Conservation (phyloP, 1,284 basidiomycete genomes). For the Ustilago trichophora region DNA sequence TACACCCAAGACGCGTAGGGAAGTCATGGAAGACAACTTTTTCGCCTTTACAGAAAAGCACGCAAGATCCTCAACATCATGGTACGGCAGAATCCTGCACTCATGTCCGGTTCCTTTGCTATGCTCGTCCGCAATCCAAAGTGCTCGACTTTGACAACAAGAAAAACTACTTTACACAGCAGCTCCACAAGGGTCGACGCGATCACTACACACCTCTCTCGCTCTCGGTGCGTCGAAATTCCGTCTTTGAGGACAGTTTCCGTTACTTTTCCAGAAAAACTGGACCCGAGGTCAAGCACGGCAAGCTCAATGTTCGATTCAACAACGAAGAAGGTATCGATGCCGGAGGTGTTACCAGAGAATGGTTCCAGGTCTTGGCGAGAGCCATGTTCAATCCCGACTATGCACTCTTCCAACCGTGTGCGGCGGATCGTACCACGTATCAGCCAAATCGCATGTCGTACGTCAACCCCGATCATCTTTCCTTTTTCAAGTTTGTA, state of each 20-base stretch:
- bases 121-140: slow-evolving; percentile 93
- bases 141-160: slow-evolving; percentile 99
- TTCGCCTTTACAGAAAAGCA: slow-evolving; percentile 93
- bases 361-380: slow-evolving; percentile 98
- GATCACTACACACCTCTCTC: slow-evolving; percentile 86
- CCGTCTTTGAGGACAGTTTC: slow-evolving; percentile 98
- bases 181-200: slow-evolving; percentile 82
- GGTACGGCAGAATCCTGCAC: slow-evolving; percentile 95
- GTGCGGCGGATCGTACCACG: slow-evolving; percentile 81
- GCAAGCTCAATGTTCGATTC: slow-evolving; percentile 95
- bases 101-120: slow-evolving; percentile 98
- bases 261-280: slow-evolving; percentile 86
- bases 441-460: slow-evolving; percentile 98
- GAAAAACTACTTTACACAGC: slow-evolving; percentile 96
- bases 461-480: slow-evolving; percentile 82
- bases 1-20: slow-evolving; percentile 41
- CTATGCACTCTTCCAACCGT: slow-evolving; percentile 97
- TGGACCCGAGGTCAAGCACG: slow-evolving; percentile 96
- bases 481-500: slow-evolving; percentile 98
- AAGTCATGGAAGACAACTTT: slow-evolving; percentile 79
- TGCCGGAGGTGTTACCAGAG: slow-evolving; percentile 95
- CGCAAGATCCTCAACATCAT: slow-evolving; percentile 93
- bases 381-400: slow-evolving; percentile 99
- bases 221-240: slow-evolving; percentile 88
- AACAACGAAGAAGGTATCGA: slow-evolving; percentile 98